These are phyloP conservation scores for Canavalia gladiata DNA, from an alignment of 306 rosid genomes.

Conservation along the genomic window DNA sequence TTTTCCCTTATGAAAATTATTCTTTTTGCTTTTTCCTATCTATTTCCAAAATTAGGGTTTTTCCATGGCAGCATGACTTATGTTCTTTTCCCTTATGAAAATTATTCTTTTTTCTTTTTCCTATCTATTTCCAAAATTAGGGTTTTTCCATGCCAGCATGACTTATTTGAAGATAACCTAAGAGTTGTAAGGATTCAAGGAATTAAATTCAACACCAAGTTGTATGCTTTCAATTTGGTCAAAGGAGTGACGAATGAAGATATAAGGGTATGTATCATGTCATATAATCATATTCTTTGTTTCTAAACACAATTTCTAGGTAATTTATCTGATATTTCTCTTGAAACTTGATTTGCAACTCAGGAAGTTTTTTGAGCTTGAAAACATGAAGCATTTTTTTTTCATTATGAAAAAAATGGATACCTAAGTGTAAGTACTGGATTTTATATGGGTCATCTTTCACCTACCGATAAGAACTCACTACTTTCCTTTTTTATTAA, in stretches of 20 bases:
- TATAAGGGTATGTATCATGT: constrained; percentile 85
- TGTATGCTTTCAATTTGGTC: constrained; percentile 96
- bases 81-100: not conserved
- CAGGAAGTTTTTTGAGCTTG: constrained; percentile 97
- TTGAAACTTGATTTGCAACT: constrained; percentile 76
- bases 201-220: constrained; percentile 84
- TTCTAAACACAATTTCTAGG: constrained; percentile 60
- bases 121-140: constrained; percentile 88
- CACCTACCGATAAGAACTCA: constrained; percentile 63
- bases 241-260: constrained; percentile 97
- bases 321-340: constrained; percentile 58
- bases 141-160: constrained; percentile 88
- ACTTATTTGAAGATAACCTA: constrained; percentile 93
- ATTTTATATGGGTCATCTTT: constrained; percentile 53
- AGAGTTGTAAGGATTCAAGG: constrained; percentile 97
- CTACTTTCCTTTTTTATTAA: constrained; percentile 7
- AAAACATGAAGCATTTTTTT: constrained; percentile 83
- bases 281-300: constrained; percentile 59
- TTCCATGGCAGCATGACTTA: constrained; percentile 92
- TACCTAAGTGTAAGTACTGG: constrained; percentile 77
- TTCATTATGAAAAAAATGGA: constrained; percentile 93
- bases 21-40: constrained; percentile 92
- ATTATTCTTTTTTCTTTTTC: constrained; percentile 78
- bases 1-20: constrained; percentile 32
- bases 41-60: constrained; percentile 77